Conservation (phyloP, 331 rosid genomes). For the Phaseolus coccineus region DNA sequence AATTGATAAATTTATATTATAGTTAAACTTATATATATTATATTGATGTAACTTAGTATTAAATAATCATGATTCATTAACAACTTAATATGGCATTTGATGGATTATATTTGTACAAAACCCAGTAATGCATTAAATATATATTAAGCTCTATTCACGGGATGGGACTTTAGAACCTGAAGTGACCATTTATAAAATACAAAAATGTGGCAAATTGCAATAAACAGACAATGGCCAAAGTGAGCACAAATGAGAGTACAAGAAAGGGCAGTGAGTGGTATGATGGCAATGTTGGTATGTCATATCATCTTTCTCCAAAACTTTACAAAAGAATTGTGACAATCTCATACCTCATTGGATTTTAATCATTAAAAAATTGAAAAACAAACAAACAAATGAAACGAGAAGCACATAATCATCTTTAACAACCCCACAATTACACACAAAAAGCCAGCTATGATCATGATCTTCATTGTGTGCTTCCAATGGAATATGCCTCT, state of each 20-base stretch:
- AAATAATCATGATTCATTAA: neutral
- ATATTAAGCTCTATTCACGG: constrained; percentile 30
- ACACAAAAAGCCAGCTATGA: constrained; percentile 38
- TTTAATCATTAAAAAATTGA: constrained; percentile 36
- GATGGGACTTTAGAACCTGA: constrained; percentile 26
- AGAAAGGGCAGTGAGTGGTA: constrained; percentile 19
- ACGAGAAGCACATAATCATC: constrained; percentile 42
- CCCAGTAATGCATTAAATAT: constrained; percentile 5
- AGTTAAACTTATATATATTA: too few species aligned
- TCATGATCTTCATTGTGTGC: constrained; percentile 31
- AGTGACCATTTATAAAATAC: constrained; percentile 26
- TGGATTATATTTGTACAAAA: neutral
- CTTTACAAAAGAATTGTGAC: constrained; percentile 29
- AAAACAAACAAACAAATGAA: constrained; percentile 39
- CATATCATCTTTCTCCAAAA: constrained; percentile 53
- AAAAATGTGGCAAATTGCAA: constrained; percentile 33
- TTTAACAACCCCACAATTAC: constrained; percentile 53
- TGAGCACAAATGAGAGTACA: constrained; percentile 35
- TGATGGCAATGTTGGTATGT: constrained; percentile 47
- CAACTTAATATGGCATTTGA: neutral
- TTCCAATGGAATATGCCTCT: constrained; percentile 47
- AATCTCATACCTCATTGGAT: constrained; percentile 16
- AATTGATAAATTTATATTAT: too few species aligned
- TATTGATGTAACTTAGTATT: neutral
- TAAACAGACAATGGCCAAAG: constrained; percentile 51